A percentile compares a stretch with the other conserved stretches of the same genome.
Evolutionary conservation across 352 stramenopile genomes (phyloP).

Genomic region (Phytopythium vexans): DNA sequence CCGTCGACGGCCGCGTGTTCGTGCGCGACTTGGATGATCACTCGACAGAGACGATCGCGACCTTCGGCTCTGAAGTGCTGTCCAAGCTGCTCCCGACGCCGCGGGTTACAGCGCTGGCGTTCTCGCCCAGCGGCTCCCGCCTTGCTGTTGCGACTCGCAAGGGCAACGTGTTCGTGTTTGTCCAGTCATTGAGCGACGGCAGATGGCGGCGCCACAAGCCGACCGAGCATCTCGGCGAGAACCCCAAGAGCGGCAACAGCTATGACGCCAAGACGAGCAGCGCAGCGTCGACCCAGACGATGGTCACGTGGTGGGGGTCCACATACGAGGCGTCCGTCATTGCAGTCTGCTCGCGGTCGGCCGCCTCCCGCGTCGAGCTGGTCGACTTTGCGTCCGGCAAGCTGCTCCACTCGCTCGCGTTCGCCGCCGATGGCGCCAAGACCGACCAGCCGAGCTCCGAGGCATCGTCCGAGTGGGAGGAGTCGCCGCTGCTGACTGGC

Average conservation of each 20-base stretch:
- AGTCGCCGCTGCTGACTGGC: conserved; percentile 28
- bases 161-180: conserved; percentile 61
- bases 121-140: conserved; percentile 22
- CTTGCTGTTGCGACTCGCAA: conserved; percentile 53
- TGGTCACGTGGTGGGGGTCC: conserved; percentile 46
- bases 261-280: conserved; percentile 8
- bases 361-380: conserved; percentile 37
- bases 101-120: conserved; percentile 52
- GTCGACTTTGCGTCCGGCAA: conserved; percentile 36
- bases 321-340: conserved; percentile 22
- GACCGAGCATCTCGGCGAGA: conserved; percentile 28
- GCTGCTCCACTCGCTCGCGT: conserved; percentile 42
- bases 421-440: conserved; percentile 5
- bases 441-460: conserved; percentile 6
- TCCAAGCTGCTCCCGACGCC: conserved; percentile 41
- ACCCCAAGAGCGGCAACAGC: conserved; percentile 44
- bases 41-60: conserved; percentile 1
- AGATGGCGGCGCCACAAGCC: conserved; percentile 27
- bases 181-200: not conserved
- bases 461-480: conserved; percentile 14
- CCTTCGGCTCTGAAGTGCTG: conserved; percentile 24
- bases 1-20: conserved; percentile 52
- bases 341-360: conserved; percentile 33
- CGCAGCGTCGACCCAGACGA: conserved; percentile 34
- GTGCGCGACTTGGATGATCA: conserved; percentile 19